Base-by-base conservation (phyloP, 1,284 basidiomycete genomes). In the Clitocybe nebularis region DNA sequence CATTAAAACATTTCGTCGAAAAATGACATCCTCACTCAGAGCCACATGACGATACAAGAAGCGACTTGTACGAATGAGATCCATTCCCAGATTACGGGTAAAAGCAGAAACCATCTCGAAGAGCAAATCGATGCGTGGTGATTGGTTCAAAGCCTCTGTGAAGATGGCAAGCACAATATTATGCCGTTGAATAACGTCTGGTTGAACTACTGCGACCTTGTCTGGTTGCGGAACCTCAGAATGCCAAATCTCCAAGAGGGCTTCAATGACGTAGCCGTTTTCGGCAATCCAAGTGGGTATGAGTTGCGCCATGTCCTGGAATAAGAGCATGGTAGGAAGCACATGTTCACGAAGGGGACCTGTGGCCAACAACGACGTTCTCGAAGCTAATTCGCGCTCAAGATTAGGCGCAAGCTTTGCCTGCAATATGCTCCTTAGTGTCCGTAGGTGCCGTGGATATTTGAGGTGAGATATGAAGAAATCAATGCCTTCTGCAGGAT, bases 31-130 rank as follows among this genome's bases (percentile, higher is more conserved):
- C 11, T 75, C 67, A 50, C 68, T 81, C 58, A 83, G 56, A 56
- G 93, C 89, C 24, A 96, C 85, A 52, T 92, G 88, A 22, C 79
- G 71, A 60, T 95, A 95, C 13, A 99, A 77, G 71, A 98, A 98
- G 47, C 87, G 83, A 0, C 89, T 84, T n/a, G 89, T 71, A 38
- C 74, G 77, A 20, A 90, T 81, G 29, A 91, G 71, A 58, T 99
- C 93, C 59, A 94, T 81, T 2, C 89, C 83, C 9, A 89, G 75
- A 47, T 84, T 79, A 50, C 88, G 84, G 22, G 87, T 84, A 68
- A 89, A 97, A 29, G 93, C 71, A 24, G 85, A 81, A 37, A 92
- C 81, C 29, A 98, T 71, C 44, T 96, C 92, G 60, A 97, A 93
- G 26, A 98, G 71, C 2, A 97, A 70, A 55, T 97, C 91, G 41